phyloP scores from a whole-genome alignment of 2,329 filamentous ascomycete species.

The Calonectria pteridis region DNA sequence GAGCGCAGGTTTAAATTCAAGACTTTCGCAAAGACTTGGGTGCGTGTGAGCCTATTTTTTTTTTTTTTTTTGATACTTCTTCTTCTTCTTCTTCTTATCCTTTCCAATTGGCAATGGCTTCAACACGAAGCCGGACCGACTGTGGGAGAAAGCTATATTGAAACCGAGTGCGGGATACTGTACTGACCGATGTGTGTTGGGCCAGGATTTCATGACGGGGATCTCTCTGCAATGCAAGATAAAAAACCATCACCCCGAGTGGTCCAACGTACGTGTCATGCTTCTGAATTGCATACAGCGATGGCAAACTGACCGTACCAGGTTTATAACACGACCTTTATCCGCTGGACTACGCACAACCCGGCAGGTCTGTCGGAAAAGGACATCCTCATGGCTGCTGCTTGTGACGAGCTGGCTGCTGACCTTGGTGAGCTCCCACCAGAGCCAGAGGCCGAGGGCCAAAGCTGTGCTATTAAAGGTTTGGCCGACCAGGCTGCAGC shows the following conservation, averaged over 20 bases:
- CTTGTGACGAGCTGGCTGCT: slow-evolving; percentile 71
- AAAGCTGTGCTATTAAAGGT: slow-evolving; percentile 53
- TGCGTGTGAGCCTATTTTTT: slow-evolving; percentile 49
- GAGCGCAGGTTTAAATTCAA: slow-evolving; percentile 74
- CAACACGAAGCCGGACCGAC: no score
- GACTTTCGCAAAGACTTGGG: slow-evolving; percentile 75
- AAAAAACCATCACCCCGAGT: slow-evolving; percentile 80
- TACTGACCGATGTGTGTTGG: slow-evolving; percentile 7
- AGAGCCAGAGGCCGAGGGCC: slow-evolving; percentile 41
- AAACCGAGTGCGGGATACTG: background rate
- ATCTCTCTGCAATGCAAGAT: slow-evolving; percentile 76
- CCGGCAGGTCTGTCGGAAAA: slow-evolving; percentile 74
- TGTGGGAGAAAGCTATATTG: background rate
- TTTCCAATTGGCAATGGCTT: background rate
- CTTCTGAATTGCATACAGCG: background rate
- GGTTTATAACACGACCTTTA: slow-evolving; percentile 78
- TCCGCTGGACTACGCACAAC: slow-evolving; percentile 80
- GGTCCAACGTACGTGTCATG: slow-evolving; percentile 72
- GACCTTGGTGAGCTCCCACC: slow-evolving; percentile 67
- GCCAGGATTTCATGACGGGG: slow-evolving; percentile 81
- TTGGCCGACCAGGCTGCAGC: slow-evolving; percentile 61
- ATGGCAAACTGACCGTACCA: slow-evolving; percentile 45
- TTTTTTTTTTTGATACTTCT: no score
- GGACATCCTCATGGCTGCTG: slow-evolving; percentile 71
- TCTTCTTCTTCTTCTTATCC: background rate